Percentiles rank a stretch among this genome's conserved stretches.
Evolutionary conservation across 345 rosid species (phyloP).

Genomic region (Lumnitzera racemosa): DNA sequence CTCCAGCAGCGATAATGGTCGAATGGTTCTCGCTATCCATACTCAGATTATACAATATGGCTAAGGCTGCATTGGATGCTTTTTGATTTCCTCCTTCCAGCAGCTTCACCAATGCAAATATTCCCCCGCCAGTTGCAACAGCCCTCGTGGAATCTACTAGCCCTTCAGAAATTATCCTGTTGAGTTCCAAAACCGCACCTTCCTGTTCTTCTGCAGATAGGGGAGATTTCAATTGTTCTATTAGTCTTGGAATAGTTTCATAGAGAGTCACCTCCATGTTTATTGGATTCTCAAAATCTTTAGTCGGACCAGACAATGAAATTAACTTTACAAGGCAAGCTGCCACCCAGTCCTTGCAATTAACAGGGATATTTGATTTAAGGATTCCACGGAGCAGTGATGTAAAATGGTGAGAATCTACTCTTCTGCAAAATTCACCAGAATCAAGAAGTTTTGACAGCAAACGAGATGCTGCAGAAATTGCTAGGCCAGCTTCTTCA

Average conservation of each 20-base stretch:
- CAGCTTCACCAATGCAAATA: conserved; percentile 61
- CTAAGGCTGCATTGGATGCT: conserved; percentile 59
- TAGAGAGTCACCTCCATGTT: conserved; percentile 61
- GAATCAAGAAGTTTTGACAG: conserved; percentile 68
- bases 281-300: conserved; percentile 39
- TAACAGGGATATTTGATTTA: conserved; percentile 44
- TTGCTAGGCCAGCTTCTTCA: conserved; percentile 69
- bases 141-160: conserved; percentile 49
- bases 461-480: conserved; percentile 66
- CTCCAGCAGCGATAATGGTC: conserved; percentile 65
- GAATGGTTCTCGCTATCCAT: conserved; percentile 80
- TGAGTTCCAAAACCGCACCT: conserved; percentile 73
- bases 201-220: conserved; percentile 48
- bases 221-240: conserved; percentile 53
- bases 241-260: conserved; percentile 69
- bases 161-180: conserved; percentile 62
- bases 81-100: conserved; percentile 51
- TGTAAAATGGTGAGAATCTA: conserved; percentile 26
- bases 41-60: conserved; percentile 65
- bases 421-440: conserved; percentile 34
- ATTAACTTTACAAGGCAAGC: conserved; percentile 66
- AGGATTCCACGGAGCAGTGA: conserved; percentile 36
- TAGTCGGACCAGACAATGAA: conserved; percentile 24
- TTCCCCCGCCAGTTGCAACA: conserved; percentile 54
- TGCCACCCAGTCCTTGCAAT: conserved; percentile 70